A percentile compares a stretch with the other conserved stretches of the same genome.
These are phyloP conservation scores for Leccinum holopus DNA, from an alignment of 1,284 basidiomycete genomes.

Conservation along the genomic window DNA sequence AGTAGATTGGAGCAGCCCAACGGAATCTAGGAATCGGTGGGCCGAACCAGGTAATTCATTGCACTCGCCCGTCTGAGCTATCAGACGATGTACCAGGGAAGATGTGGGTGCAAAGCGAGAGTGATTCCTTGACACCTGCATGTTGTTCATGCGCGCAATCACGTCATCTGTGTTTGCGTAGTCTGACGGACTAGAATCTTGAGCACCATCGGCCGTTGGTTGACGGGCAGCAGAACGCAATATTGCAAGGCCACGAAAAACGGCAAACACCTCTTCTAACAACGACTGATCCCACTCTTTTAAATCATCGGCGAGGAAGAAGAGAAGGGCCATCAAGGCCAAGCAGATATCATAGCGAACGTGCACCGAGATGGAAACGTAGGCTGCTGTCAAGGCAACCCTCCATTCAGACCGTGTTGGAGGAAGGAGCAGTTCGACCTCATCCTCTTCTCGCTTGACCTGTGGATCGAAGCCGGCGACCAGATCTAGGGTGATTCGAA, in stretches of 20 bases:
- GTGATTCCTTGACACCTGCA: constrained; percentile 62
- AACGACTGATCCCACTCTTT: constrained; percentile 61
- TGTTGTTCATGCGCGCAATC: constrained; percentile 60
- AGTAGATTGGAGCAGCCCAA: constrained; percentile 62
- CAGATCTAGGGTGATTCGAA: constrained; percentile 58
- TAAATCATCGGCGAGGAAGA: constrained; percentile 65
- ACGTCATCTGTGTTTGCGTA: constrained; percentile 59
- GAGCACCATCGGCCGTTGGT: constrained; percentile 49
- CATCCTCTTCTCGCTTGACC: constrained; percentile 72
- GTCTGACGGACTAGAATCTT: constrained; percentile 27
- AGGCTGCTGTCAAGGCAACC: constrained; percentile 59
- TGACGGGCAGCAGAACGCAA: constrained; percentile 59
- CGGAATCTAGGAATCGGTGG: constrained; percentile 65
- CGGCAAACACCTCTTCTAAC: constrained; percentile 70
- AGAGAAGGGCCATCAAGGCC: constrained; percentile 63
- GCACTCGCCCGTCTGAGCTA: constrained; percentile 50
- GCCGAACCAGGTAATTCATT: constrained; percentile 54
- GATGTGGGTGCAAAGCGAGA: constrained; percentile 53
- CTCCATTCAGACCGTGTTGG: constrained; percentile 58
- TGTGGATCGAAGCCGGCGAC: constrained; percentile 68
- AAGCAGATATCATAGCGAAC: constrained; percentile 73
- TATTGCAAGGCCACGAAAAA: constrained; percentile 74
- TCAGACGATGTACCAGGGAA: constrained; percentile 69
- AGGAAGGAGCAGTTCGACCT: constrained; percentile 55
- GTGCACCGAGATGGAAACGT: constrained; percentile 58